Evolutionary conservation across 805 yeast species (phyloP).

Genomic region (Starmerella bombi): DNA sequence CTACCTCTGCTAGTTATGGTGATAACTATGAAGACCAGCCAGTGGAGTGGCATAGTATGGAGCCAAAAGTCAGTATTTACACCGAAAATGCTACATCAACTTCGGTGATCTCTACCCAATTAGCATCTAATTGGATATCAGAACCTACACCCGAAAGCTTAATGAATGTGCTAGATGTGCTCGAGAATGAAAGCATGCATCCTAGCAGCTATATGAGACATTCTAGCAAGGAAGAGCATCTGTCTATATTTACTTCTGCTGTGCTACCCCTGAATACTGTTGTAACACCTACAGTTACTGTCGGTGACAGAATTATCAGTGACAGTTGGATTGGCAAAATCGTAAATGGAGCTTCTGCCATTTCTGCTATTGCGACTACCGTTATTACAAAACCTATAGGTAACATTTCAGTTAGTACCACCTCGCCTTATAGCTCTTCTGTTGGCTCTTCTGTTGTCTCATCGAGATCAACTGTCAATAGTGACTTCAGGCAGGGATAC

Average conservation of each 20-base stretch:
- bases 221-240: background rate
- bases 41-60: background rate
- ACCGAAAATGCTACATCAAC: too few species aligned
- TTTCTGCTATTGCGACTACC: background rate
- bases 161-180: background rate
- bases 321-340: too few species aligned
- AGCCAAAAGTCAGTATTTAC: too few species aligned
- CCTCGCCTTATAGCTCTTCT: background rate
- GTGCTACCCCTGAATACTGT: background rate
- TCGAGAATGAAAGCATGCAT: background rate
- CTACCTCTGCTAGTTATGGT: slow-evolving; percentile 3
- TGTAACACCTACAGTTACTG: background rate
- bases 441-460: too few species aligned
- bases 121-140: background rate
- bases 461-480: too few species aligned
- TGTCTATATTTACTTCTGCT: background rate
- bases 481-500: background rate
- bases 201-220: too few species aligned
- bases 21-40: slow-evolving; percentile 2
- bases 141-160: background rate
- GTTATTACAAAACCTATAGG: background rate
- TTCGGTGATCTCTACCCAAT: background rate
- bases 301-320: too few species aligned
- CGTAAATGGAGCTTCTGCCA: too few species aligned
- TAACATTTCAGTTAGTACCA: background rate